Conservation (phyloP, 305 asterid species). For the Euphrasia arctica region DNA sequence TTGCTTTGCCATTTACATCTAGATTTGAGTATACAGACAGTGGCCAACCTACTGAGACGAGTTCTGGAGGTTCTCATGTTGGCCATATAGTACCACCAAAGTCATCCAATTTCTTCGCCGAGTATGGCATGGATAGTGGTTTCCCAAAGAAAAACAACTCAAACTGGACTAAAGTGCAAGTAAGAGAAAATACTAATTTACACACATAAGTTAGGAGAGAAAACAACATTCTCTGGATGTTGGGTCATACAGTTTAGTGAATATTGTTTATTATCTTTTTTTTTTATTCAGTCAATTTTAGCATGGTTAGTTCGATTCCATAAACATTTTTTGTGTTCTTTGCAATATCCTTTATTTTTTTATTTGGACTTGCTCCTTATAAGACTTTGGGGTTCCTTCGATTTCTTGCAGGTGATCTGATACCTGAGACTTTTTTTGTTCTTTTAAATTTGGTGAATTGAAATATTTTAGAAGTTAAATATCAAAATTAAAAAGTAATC, state of each 20-base stretch:
- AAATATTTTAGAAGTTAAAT: no score
- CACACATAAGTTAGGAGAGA: slow-evolving; percentile 13
- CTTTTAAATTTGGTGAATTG: no score
- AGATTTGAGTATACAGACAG: slow-evolving; percentile 59
- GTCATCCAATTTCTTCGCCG: slow-evolving; percentile 81
- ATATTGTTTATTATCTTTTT: slow-evolving; percentile 3
- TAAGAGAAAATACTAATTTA: slow-evolving; percentile 36
- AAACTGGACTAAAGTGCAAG: slow-evolving; percentile 71
- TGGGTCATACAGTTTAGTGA: slow-evolving; percentile 3
- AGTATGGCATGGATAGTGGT: slow-evolving; percentile 92
- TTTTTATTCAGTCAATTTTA: background rate
- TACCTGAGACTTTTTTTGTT: background rate
- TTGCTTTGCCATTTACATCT: slow-evolving; percentile 39
- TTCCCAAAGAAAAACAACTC: slow-evolving; percentile 71
- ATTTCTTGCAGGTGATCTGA: slow-evolving; percentile 1
- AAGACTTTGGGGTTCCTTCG: background rate
- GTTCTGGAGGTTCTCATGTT: slow-evolving; percentile 61
- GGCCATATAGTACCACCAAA: slow-evolving; percentile 78
- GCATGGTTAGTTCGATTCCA: background rate
- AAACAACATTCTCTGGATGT: slow-evolving; percentile 4
- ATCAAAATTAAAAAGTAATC: background rate
- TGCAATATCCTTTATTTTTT: background rate
- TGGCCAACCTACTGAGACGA: slow-evolving; percentile 59
- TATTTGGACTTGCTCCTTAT: background rate
- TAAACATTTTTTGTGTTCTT: background rate